Conservation (phyloP, 1,139 yeast species). For the Candida sanyaensis region DNA sequence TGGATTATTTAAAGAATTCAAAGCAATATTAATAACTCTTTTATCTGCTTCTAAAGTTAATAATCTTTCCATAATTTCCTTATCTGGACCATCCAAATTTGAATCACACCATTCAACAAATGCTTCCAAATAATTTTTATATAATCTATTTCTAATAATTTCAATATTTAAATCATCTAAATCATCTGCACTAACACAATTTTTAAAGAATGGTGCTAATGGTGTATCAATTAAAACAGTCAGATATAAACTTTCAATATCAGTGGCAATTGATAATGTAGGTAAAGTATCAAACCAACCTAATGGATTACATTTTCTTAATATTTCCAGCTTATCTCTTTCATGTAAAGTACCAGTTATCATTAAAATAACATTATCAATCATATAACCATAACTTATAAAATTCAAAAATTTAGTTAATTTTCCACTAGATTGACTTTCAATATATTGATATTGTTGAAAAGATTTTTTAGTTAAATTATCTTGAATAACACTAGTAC, state of each 20-base stretch:
- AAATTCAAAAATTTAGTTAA: conserved; percentile 83
- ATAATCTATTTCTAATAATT: conserved; percentile 86
- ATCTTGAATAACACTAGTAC: conserved; percentile 83
- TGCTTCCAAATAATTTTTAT: conserved; percentile 90
- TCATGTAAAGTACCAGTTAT: conserved; percentile 97
- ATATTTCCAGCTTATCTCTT: conserved; percentile 83
- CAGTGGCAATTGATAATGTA: conserved; percentile 91
- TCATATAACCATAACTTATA: conserved; percentile 96
- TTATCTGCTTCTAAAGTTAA: conserved; percentile 94
- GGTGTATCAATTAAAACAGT: conserved; percentile 98
- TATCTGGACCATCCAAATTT: conserved; percentile 72
- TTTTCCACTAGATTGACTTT: conserved; percentile 81
- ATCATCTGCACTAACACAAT: conserved; percentile 89
- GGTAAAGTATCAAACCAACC: conserved; percentile 99
- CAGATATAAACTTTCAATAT: conserved; percentile 85
- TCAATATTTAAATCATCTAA: conserved; percentile 95
- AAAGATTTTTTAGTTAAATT: conserved; percentile 73
- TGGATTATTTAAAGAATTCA: conserved; percentile 81
- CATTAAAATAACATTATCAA: conserved; percentile 93
- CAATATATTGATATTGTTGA: conserved; percentile 82
- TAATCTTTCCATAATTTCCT: conserved; percentile 75
- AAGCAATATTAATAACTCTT: conserved; percentile 85
- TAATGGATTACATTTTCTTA: conserved; percentile 89
- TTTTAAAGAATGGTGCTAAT: conserved; percentile 92
- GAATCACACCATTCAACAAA: conserved; percentile 65